Evolutionary conservation across 2,329 filamentous ascomycete species (phyloP).

Genomic region (Clonostachys byssicola): DNA sequence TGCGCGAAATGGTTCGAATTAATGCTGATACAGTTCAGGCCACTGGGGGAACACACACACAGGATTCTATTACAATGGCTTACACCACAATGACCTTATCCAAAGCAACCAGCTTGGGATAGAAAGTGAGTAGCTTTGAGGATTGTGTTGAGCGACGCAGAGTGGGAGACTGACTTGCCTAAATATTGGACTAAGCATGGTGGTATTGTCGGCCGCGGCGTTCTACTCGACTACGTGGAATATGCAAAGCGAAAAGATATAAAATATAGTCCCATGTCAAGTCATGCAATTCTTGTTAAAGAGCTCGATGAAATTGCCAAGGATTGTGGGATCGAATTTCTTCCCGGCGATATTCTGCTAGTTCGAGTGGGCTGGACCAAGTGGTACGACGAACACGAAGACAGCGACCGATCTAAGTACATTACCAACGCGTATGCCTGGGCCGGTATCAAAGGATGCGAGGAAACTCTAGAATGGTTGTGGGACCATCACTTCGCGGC

Average conservation of each 20-base stretch:
- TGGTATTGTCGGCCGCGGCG: conserved; percentile 32
- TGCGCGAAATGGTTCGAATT: not conserved
- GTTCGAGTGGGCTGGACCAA: conserved; percentile 28
- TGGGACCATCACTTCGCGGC: conserved; percentile 41
- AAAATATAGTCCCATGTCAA: conserved; percentile 29
- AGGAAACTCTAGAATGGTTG: conserved; percentile 34
- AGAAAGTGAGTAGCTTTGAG: not conserved
- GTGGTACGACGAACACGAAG: conserved; percentile 16
- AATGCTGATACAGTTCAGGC: not conserved
- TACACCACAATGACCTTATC: conserved; percentile 3
- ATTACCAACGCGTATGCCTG: conserved; percentile 36
- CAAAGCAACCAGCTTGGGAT: conserved; percentile 4
- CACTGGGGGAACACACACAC: conserved; percentile 1
- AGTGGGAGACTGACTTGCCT: not conserved
- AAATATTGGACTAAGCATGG: conserved; percentile 4
- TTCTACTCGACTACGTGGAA: conserved; percentile 43
- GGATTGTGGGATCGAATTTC: conserved; percentile 34
- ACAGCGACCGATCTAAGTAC: conserved; percentile 33
- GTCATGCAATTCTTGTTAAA: conserved; percentile 24
- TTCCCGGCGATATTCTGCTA: conserved; percentile 46
- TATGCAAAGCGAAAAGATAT: conserved; percentile 33
- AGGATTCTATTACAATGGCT: conserved; percentile 4
- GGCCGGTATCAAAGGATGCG: conserved; percentile 31
- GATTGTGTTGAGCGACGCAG: too few species aligned
- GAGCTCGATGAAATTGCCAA: conserved; percentile 24